Evolutionary conservation across 108 stramenopile genomes (phyloP).

Genomic region (Parietichytrium sp.): DNA sequence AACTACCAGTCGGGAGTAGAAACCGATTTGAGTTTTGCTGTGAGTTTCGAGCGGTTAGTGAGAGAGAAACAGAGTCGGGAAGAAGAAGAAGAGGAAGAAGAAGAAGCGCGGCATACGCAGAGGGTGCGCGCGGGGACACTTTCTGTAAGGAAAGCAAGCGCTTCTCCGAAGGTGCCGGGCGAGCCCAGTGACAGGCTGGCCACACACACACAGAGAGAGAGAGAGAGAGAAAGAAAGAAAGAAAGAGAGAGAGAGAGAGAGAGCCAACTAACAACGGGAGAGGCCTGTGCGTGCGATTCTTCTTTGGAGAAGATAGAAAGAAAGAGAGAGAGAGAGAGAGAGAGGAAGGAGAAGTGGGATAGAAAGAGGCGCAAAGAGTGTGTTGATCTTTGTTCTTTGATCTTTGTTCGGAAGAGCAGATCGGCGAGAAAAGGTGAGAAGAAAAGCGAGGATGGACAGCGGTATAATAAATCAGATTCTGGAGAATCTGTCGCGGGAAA

Average conservation of each 20-base stretch:
- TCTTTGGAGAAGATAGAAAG: not conserved
- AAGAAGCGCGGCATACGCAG: not conserved
- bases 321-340: not conserved
- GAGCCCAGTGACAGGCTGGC: not conserved
- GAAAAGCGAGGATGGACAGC: not conserved
- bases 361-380: too few species aligned
- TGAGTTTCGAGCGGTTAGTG: not conserved
- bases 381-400: not conserved
- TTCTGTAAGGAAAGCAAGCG: not conserved
- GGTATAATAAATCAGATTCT: slow-evolving; percentile 14
- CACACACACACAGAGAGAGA: not conserved
- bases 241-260: not conserved
- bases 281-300: not conserved
- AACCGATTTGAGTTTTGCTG: too few species aligned
- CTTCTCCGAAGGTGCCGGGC: not conserved
- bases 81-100: not conserved
- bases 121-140: not conserved
- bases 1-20: too few species aligned
- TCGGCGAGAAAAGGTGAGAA: not conserved
- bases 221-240: not conserved
- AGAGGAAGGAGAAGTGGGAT: not conserved
- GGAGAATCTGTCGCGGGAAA: not conserved
- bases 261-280: not conserved
- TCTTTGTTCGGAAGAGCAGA: not conserved
- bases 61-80: not conserved